These are phyloP conservation scores for Echinochloa phyllopogon DNA, from an alignment of 176 grass and related monocot genomes.

Conservation along the genomic window DNA sequence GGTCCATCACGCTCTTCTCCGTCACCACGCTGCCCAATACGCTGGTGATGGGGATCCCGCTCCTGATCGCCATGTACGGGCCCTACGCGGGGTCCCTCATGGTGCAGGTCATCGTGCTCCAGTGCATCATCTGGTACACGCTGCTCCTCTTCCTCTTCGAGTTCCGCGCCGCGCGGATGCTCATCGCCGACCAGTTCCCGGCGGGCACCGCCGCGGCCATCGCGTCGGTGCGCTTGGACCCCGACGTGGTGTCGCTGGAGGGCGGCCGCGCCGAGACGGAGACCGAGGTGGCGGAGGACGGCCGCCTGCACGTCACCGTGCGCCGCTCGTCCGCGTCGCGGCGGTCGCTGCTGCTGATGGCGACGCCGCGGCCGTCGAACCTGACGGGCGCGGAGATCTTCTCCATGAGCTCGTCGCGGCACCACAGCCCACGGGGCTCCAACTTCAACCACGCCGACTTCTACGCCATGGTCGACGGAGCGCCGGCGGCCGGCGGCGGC, in stretches of 20 bases:
- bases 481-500: constrained; percentile 17
- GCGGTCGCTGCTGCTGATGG: constrained; percentile 46
- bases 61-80: constrained; percentile 84
- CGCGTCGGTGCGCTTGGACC: constrained; percentile 61
- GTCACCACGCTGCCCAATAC: constrained; percentile 81
- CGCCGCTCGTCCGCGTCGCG: constrained; percentile 74
- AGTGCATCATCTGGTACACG: constrained; percentile 99
- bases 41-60: constrained; percentile 84
- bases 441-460: constrained; percentile 94
- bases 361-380: constrained; percentile 80
- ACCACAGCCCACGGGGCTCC: constrained; percentile 83
- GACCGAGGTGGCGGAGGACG: constrained; percentile 67
- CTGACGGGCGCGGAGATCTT: constrained; percentile 90
- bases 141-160: constrained; percentile 90
- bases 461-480: constrained; percentile 74
- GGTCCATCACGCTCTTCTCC: constrained; percentile 81
- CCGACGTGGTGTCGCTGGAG: constrained; percentile 73
- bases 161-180: constrained; percentile 77
- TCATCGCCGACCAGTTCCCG: constrained; percentile 76
- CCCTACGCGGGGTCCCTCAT: constrained; percentile 71
- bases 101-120: constrained; percentile 86
- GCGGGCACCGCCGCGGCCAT: constrained; percentile 75
- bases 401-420: constrained; percentile 82
- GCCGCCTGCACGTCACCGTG: constrained; percentile 70
- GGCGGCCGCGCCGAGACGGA: constrained; percentile 63